Conservation (phyloP, 2,329 filamentous ascomycete genomes). For the Helotiales sp. region DNA sequence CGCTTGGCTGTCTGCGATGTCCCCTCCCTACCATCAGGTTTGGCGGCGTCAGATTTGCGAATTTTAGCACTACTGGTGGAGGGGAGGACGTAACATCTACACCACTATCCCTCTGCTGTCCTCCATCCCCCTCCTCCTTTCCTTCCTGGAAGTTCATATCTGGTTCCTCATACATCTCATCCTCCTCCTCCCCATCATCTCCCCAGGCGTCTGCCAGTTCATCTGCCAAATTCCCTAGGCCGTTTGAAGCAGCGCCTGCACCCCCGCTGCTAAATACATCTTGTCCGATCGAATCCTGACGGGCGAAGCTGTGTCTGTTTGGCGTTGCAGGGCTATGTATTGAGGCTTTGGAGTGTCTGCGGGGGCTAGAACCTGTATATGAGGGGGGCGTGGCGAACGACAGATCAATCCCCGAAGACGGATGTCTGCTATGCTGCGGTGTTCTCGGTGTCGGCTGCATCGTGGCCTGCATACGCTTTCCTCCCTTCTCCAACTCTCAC, state of each 20-base stretch:
- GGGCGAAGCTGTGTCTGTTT: conserved; percentile 19
- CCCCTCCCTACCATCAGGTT: conserved; percentile 17
- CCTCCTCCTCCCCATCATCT: conserved; percentile 63
- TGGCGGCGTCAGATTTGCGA: conserved; percentile 25
- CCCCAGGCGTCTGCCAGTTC: conserved; percentile 75
- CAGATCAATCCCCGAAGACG: conserved; percentile 52
- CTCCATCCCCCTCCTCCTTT: conserved; percentile 37
- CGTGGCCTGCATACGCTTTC: conserved; percentile 14
- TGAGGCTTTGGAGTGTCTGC: conserved; percentile 33
- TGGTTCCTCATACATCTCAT: conserved; percentile 51
- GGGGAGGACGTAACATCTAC: conserved; percentile 34
- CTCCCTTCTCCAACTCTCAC: background rate
- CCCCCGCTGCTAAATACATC: conserved; percentile 38
- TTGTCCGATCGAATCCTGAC: conserved; percentile 29
- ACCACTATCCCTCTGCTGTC: conserved; percentile 36
- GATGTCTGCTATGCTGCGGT: conserved; percentile 59
- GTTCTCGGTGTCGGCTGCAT: conserved; percentile 53
- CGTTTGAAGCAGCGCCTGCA: conserved; percentile 47
- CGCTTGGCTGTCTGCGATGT: conserved; percentile 54
- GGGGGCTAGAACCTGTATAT: conserved; percentile 22
- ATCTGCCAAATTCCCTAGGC: conserved; percentile 76
- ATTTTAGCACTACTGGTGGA: conserved; percentile 19
- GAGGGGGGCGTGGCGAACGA: conserved; percentile 31
- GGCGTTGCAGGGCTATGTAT: conserved; percentile 31
- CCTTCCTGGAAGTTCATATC: conserved; percentile 40